phyloP scores from a whole-genome alignment of 2,329 filamentous ascomycete genomes.

The Onygena corvina region DNA sequence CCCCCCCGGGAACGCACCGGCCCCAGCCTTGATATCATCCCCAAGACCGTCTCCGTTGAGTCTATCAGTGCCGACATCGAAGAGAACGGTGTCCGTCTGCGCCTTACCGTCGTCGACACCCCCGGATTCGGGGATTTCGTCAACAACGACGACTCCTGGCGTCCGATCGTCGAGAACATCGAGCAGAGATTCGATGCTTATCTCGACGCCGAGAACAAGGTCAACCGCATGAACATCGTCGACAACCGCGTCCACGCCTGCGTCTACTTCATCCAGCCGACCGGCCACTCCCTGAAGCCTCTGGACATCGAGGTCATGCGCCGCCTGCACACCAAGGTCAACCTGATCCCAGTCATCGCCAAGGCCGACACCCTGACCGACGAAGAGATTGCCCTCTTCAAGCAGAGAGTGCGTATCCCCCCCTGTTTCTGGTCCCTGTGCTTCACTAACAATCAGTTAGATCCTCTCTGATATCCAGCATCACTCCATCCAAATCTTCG shows the following conservation, averaged over 20 bases:
- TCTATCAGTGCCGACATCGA: constrained; percentile 95
- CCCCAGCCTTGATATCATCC: constrained; percentile 92
- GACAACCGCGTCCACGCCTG: constrained; percentile 98
- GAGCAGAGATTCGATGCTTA: constrained; percentile 98
- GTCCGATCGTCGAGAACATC: constrained; percentile 98
- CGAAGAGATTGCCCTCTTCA: constrained; percentile 88
- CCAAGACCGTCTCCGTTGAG: constrained; percentile 92
- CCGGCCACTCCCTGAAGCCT: constrained; percentile 94
- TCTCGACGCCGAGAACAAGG: constrained; percentile 98
- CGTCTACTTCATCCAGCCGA: constrained; percentile 99
- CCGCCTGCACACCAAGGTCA: constrained; percentile 98
- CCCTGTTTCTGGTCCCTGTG: neutral
- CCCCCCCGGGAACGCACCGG: constrained; percentile 97
- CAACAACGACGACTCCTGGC: constrained; percentile 99
- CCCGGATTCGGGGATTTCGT: constrained; percentile 98
- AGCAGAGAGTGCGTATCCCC: constrained; percentile 64
- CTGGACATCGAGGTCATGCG: constrained; percentile 99
- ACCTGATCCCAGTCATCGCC: constrained; percentile 96
- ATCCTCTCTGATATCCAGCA: constrained; percentile 94
- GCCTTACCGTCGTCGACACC: constrained; percentile 92
- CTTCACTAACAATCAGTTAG: constrained; percentile 38
- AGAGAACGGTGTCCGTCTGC: constrained; percentile 93
- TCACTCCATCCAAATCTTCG: constrained; percentile 97
- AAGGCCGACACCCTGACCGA: constrained; percentile 97
- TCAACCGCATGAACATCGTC: constrained; percentile 99